Base-by-base conservation (phyloP, 176 grass and related monocot genomes). In the Thinopyrum elongatum region DNA sequence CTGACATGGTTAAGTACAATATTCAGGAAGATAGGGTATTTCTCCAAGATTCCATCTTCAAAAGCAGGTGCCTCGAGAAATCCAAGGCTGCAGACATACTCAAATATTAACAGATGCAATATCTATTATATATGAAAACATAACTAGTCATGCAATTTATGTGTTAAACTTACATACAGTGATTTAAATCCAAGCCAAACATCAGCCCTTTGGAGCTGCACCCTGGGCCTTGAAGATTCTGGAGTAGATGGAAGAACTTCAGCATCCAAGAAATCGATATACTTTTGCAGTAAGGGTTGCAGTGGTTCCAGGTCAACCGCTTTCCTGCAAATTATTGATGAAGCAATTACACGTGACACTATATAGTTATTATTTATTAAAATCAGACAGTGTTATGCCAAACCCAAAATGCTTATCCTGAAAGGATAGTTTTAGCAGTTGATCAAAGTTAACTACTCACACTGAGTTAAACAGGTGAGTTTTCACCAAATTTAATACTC, bases 181-280 rank as follows among this genome's bases (percentile, higher is more conserved):
- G 96, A 93, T 89, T 98, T 98, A 89, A 98, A 94, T 90, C 96
- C 96, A 84, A 95, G 94, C 96, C 96, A 98, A 86, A 98, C 85
- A 82, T 98, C 90, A 0, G 85, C 70, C 82, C 93, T 87, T 91
- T 94, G 88, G 60, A 95, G 96, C 76, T 91, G 96, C 83, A 94
- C 84, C 86, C 96, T 95, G 69, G 91, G 90, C 61, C 96, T 95
- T 27, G 39, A 83, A 81, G 80, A 74, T 61, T 95, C 90, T 51
- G 73, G 81, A 70, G 76, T 89, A 77, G 93, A 90, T 74, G 91
- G 91, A 39, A 88, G 66, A 89, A 86, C 88, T 65, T 98, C 96
- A 15, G 68, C 83, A 92, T 98, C 96, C 74, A 98, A 81, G 86
- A 98, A 95, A 30, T 70, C 49, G 55, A 98, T 92, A 74, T 95